Percentiles rank a stretch among this genome's conserved stretches.
Conservation (phyloP, 2,329 filamentous ascomycete species). For the Elsinoe necatrix region DNA sequence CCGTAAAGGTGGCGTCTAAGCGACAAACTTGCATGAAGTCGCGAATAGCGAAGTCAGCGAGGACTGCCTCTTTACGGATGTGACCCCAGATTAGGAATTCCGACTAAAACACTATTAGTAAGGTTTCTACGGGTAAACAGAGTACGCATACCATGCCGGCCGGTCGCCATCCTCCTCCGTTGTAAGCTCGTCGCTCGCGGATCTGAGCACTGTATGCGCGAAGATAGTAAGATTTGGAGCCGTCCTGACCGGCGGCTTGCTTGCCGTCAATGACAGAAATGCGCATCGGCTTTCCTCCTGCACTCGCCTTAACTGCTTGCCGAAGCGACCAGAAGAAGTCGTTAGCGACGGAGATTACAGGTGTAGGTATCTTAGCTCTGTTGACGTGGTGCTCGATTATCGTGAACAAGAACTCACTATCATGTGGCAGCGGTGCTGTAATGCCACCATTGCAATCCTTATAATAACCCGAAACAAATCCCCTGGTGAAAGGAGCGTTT, state of each 20-base stretch:
- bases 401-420: not conserved
- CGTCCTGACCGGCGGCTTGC: not conserved
- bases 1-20: not conserved
- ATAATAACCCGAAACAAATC: not conserved
- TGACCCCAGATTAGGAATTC: slow-evolving; percentile 11
- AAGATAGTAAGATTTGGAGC: not conserved
- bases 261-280: not conserved
- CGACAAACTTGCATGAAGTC: not conserved
- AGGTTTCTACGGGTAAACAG: not conserved
- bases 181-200: not conserved
- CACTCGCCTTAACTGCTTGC: not conserved
- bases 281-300: not conserved
- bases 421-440: not conserved
- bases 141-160: not conserved
- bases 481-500: not conserved
- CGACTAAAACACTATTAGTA: not conserved
- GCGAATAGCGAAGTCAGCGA: not conserved
- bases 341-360: not conserved
- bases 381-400: slow-evolving; percentile 10
- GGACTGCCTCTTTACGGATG: slow-evolving; percentile 2
- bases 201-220: not conserved
- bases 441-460: not conserved
- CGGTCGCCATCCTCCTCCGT: not conserved
- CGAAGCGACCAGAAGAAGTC: not conserved
- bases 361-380: not conserved